phyloP scores from a whole-genome alignment of 352 stramenopile species.

The Globisporangium radiosum region DNA sequence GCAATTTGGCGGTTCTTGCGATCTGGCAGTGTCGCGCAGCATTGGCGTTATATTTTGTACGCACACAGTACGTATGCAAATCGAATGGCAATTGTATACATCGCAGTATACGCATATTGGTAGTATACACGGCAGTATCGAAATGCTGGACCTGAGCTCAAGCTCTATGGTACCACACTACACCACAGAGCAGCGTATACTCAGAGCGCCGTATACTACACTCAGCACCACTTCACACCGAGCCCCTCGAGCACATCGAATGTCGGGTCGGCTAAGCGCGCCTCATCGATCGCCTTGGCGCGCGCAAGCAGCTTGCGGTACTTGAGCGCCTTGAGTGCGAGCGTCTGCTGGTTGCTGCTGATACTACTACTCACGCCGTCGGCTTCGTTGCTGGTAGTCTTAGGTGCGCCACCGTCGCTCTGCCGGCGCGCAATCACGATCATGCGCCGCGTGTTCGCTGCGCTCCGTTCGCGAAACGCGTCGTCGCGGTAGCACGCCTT shows the following conservation, averaged over 20 bases:
- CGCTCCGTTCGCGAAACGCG: constrained; percentile 16
- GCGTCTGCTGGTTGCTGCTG: constrained; percentile 15
- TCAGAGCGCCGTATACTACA: constrained; percentile 1
- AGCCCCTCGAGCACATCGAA: constrained; percentile 29
- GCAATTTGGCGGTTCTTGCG: not conserved
- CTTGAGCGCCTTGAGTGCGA: constrained; percentile 30
- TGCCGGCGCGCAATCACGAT: constrained; percentile 14
- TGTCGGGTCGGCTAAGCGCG: constrained; percentile 19
- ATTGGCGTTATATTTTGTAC: constrained; percentile 1
- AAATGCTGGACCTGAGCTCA: too few relatives aligned
- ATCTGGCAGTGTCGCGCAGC: not conserved
- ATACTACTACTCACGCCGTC: not conserved
- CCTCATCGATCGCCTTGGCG: constrained; percentile 22
- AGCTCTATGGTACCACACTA: not conserved
- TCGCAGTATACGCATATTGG: too few relatives aligned
- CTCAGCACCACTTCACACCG: constrained; percentile 21
- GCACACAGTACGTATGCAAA: not conserved
- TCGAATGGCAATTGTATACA: too few relatives aligned
- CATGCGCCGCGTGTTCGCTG: constrained; percentile 24
- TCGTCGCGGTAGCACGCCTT: constrained; percentile 27
- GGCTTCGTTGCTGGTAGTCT: too few relatives aligned
- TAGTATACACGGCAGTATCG: too few relatives aligned
- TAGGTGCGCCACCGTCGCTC: not conserved
- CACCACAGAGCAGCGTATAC: not conserved
- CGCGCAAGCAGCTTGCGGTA: constrained; percentile 25